Percentiles rank a stretch among this genome's conserved stretches.
These are phyloP conservation scores for Epithele typhae DNA, from an alignment of 768 basidiomycete genomes.

Conservation along the genomic window DNA sequence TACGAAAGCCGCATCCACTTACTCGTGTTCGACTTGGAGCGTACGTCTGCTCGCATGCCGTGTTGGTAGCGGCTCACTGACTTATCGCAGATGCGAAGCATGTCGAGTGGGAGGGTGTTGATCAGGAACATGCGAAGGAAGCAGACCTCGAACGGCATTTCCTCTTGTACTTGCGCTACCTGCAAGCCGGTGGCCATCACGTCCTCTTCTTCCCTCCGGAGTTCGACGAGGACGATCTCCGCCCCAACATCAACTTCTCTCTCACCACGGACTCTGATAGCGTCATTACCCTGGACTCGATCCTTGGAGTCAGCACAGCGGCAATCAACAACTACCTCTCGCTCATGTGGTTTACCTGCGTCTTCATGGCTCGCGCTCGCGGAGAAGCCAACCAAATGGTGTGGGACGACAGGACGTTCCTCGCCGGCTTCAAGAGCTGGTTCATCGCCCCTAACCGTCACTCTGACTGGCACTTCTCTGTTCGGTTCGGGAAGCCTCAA, in stretches of 20 bases:
- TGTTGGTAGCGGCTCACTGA: not conserved
- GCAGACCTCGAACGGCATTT: conserved; percentile 10
- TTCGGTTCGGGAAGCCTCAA: conserved; percentile 21
- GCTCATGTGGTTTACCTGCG: conserved; percentile 8
- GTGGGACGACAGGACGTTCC: not conserved
- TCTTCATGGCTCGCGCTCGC: not conserved
- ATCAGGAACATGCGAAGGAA: not conserved
- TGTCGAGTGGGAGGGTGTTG: not conserved
- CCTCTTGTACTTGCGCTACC: conserved; percentile 23
- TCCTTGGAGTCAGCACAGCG: not conserved
- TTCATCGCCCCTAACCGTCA: not conserved
- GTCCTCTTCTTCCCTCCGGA: conserved; percentile 28
- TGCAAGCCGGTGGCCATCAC: conserved; percentile 26
- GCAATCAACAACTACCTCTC: conserved; percentile 23
- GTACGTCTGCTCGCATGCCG: too few species aligned
- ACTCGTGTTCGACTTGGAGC: conserved; percentile 15
- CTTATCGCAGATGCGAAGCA: conserved; percentile 1
- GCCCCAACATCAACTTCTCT: not conserved
- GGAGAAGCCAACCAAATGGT: not conserved
- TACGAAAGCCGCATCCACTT: conserved; percentile 18
- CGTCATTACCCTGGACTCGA: not conserved
- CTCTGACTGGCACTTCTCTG: conserved; percentile 15
- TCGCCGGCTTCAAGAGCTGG: not conserved
- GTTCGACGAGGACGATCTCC: conserved; percentile 22
- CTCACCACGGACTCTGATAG: not conserved